Evolutionary conservation across 768 basidiomycete species (phyloP), one percentile per base, ranked within the genome.

Genomic region (Kwoniella heveanensis): DNA sequence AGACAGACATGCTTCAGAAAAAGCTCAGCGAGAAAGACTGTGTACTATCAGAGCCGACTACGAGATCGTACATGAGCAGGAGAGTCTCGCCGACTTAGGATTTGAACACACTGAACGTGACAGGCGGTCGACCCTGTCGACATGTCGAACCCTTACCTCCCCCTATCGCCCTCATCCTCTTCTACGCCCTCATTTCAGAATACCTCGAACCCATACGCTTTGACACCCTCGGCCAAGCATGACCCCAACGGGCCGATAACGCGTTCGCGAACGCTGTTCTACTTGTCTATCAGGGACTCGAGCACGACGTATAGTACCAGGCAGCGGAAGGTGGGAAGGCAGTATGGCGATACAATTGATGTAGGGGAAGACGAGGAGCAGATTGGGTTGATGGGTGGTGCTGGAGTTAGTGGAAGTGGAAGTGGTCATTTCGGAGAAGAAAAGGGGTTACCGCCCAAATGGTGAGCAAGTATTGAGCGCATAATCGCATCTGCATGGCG

Each of bases 211-310:
- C 27, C 58, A 44, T 36, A 37, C 56, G 39, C 50, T 17, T 21
- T 51, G 2, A 2, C 32, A 49, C 22, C 25, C 17, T 6, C 46
- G 7, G 26, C 15, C 60, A 55, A 55, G 25, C 36, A 51, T 17
- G 50, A 36, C 55, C 6, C 49, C 62, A 49, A 49, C 17, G 48
- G 22, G 24, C 73, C 71, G 0, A 65, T 77, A 3, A 92, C 90
- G 36, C 88, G 95, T 71, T 92, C 91, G 1, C 82, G 95, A 51
- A 97, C 95, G 2, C 86, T 91, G 57, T 86, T 97, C 72, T 98
- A 97, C 81, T 88, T 94, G 64, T 95, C 93, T 6, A 92, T 90
- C 81, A 86, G 95, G 64, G 90, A 94, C 15, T 72, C 77, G 25
- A 60, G 70, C 19, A 70, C 72, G 9, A 51, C 62, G 10, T 64